Evolutionary conservation across 148 eudicot genomes (phyloP), one percentile per base, ranked within the genome.

Genomic region (Agrostemma githago): DNA sequence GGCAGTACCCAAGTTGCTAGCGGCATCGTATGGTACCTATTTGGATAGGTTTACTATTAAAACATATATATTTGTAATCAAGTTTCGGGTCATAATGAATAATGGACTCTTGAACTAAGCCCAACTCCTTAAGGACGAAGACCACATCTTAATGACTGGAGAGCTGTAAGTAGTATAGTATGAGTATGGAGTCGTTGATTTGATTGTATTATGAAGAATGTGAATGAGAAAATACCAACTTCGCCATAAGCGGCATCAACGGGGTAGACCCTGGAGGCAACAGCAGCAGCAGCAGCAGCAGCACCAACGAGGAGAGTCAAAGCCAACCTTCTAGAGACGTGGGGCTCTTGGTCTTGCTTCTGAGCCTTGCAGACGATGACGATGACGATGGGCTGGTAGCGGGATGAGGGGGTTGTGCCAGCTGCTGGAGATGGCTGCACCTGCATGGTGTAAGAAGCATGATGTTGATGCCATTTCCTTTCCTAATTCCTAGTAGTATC

Each of bases 241-340:
- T 92, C 97, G n/a, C 99, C 99, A 72, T 93, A 93, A 39, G 95
- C 98, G 16, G 98, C 98, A 60, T 89, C 94, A 41, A 95, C 98
- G 11, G 98, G 97, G n/a, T 87, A 82, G 66, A 93, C 97, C 92
- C 86, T 93, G 44, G 97, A 83, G 37, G 86, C 97, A 73, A 89
- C 83, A 34, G 97, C 97, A 69, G 98, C 97, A 66, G 86, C 97
- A 73, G 88, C 83, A 34, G 97, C 97, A 69, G 98, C 97, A 66
- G 95, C 91, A 58, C 98, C 98, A 76, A 93, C 78, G 41, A 93
- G 91, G 56, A 89, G 81, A 56, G 95, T 84, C 38, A 93, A 89
- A 14, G 95, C 98, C 85, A 89, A 66, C 37, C 98, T 78, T 20
- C 98, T 85, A 0, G 98, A 89, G 59, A 92, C 48, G 2, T 11